Conservation (phyloP, 306 rosid genomes). For the Chamaecrista fasciculata region DNA sequence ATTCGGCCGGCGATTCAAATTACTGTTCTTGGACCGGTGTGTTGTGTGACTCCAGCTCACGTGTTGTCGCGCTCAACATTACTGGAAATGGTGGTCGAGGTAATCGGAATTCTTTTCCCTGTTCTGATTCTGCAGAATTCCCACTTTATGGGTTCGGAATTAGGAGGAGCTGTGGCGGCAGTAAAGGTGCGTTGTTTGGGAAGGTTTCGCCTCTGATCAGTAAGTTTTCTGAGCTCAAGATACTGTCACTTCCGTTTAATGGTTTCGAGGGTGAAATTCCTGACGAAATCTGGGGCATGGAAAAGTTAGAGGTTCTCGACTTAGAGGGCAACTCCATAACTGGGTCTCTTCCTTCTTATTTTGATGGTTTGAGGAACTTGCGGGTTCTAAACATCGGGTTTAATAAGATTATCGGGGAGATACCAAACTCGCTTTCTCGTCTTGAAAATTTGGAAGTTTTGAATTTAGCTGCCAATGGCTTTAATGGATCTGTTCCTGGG, state of each 20-base stretch:
- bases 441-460: conserved; percentile 53
- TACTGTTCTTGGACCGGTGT: conserved; percentile 72
- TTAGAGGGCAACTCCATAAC: conserved; percentile 66
- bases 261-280: conserved; percentile 66
- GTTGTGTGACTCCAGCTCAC: conserved; percentile 52
- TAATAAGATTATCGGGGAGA: conserved; percentile 59
- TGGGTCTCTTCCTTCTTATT: conserved; percentile 47
- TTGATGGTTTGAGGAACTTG: conserved; percentile 43
- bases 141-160: conserved; percentile 81
- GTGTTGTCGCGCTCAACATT: conserved; percentile 71
- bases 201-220: conserved; percentile 51
- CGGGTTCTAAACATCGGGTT: conserved; percentile 75
- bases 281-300: conserved; percentile 56
- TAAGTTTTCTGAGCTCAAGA: conserved; percentile 63
- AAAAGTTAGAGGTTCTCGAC: conserved; percentile 80
- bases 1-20: conserved; percentile 11
- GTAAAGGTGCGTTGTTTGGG: conserved; percentile 53
- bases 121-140: conserved; percentile 47
- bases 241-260: conserved; percentile 70
- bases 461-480: conserved; percentile 65
- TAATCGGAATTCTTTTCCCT: conserved; percentile 30
- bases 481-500: conserved; percentile 72
- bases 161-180: conserved; percentile 47
- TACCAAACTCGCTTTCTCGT: conserved; percentile 48
- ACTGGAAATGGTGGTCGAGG: conserved; percentile 59